A percentile compares a stretch with the other conserved stretches of the same genome.
These are phyloP conservation scores for Sicyos baderoa DNA, from an alignment of 306 rosid species.

Conservation along the genomic window DNA sequence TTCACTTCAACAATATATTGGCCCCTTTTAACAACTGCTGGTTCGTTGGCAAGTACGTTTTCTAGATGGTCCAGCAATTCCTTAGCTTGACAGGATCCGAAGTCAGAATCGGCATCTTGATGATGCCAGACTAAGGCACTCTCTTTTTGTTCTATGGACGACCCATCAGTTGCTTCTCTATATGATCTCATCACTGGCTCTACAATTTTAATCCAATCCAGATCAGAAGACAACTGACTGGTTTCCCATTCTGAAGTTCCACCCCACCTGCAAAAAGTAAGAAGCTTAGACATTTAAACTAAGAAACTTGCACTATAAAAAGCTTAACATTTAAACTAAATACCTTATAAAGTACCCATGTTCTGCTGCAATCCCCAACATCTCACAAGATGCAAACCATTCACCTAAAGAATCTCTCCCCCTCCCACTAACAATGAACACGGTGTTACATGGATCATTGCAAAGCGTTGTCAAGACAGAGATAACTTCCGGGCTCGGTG, in stretches of 20 bases:
- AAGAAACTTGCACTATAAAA: neutral
- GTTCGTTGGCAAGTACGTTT: slow-evolving; percentile 24
- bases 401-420: no score
- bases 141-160: slow-evolving; percentile 23
- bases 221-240: slow-evolving; percentile 20
- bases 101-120: slow-evolving; percentile 25
- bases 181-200: slow-evolving; percentile 23
- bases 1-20: slow-evolving; percentile 24
- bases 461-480: no score
- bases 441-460: no score
- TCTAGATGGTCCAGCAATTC: slow-evolving; percentile 24
- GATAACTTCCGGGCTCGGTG: no score
- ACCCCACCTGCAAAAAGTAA: slow-evolving; percentile 22
- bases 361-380: no score
- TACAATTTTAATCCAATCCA: slow-evolving; percentile 22
- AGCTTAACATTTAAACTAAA: neutral
- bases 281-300: neutral
- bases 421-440: no score
- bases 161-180: slow-evolving; percentile 23
- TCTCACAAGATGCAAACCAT: no score
- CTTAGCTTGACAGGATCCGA: slow-evolving; percentile 26
- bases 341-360: no score
- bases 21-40: slow-evolving; percentile 22
- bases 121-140: slow-evolving; percentile 27
- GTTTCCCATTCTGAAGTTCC: slow-evolving; percentile 24